Evolutionary conservation across 257 asterid genomes (phyloP).

Genomic region (Osmanthus fragrans): DNA sequence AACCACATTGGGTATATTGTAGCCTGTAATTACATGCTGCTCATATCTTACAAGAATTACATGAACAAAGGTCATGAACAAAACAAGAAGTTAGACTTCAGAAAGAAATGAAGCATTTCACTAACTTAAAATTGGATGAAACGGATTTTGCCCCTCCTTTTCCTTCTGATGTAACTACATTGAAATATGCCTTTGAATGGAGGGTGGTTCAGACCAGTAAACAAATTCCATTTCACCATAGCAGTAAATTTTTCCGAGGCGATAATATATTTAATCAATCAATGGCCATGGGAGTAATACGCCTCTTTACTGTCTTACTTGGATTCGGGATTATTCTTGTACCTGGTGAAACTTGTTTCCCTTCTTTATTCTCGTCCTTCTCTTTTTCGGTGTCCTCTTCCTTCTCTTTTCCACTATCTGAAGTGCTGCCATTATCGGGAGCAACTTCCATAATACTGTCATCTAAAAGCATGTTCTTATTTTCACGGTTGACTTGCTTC

Average conservation of each 20-base stretch:
- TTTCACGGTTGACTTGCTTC: constrained; percentile 31
- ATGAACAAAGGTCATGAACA: not conserved
- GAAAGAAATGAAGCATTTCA: not conserved
- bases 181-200: not conserved
- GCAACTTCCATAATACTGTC: constrained; percentile 1
- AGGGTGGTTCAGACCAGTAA: not conserved
- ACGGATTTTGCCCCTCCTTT: not conserved
- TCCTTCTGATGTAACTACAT: not conserved
- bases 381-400: constrained; percentile 25
- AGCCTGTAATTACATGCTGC: not conserved
- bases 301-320: constrained; percentile 58
- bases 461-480: constrained; percentile 16
- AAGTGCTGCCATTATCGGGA: constrained; percentile 12
- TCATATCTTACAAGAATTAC: not conserved
- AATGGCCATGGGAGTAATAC: constrained; percentile 83
- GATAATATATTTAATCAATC: constrained; percentile 34
- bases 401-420: constrained; percentile 32
- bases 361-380: constrained; percentile 35
- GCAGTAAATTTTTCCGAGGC: not conserved
- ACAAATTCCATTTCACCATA: not conserved
- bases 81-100: not conserved
- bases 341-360: constrained; percentile 37
- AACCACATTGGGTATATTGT: not conserved
- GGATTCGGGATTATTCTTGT: constrained; percentile 30
- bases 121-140: not conserved